phyloP scores from a whole-genome alignment of 495 filamentous ascomycete genomes.

The Cladorrhinum samala region DNA sequence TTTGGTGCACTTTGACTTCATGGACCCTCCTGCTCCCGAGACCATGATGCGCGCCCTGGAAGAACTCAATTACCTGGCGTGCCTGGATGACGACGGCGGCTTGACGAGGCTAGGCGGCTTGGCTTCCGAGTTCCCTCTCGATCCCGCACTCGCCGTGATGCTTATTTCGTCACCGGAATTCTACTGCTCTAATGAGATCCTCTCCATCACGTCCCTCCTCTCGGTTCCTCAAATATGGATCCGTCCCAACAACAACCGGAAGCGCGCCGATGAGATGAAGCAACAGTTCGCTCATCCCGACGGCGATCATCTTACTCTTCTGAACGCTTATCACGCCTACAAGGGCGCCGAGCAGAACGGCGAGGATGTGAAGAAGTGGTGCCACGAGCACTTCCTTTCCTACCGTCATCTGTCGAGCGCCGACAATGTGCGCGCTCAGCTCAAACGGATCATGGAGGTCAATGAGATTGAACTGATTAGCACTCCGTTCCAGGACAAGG shows the following conservation, averaged over 20 bases:
- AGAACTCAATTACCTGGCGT: constrained; percentile 95
- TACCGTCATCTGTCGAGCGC: constrained; percentile 82
- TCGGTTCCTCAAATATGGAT: constrained; percentile 95
- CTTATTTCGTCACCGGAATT: constrained; percentile 95
- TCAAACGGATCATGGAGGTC: constrained; percentile 94
- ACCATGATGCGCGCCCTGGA: constrained; percentile 98
- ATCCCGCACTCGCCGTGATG: constrained; percentile 95
- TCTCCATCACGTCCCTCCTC: constrained; percentile 88
- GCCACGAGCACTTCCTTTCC: constrained; percentile 95
- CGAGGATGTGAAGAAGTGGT: constrained; percentile 78
- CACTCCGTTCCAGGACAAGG: constrained; percentile 88
- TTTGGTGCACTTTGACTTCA: constrained; percentile 60
- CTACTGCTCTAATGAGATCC: constrained; percentile 96
- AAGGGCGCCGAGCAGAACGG: constrained; percentile 64
- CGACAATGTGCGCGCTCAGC: constrained; percentile 85
- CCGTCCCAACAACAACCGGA: constrained; percentile 72
- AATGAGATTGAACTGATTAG: constrained; percentile 77
- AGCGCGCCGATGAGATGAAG: constrained; percentile 98
- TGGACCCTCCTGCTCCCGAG: constrained; percentile 91
- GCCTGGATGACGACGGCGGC: constrained; percentile 92
- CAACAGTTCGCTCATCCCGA: constrained; percentile 84
- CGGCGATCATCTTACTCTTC: constrained; percentile 90
- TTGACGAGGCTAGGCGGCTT: constrained; percentile 78
- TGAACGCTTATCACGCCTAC: constrained; percentile 98
- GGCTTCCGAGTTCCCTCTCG: constrained; percentile 93